A percentile compares a stretch with the other conserved stretches of the same genome.
phyloP scores from a whole-genome alignment of 1,139 yeast genomes.

The Pneumocystis sp. region DNA sequence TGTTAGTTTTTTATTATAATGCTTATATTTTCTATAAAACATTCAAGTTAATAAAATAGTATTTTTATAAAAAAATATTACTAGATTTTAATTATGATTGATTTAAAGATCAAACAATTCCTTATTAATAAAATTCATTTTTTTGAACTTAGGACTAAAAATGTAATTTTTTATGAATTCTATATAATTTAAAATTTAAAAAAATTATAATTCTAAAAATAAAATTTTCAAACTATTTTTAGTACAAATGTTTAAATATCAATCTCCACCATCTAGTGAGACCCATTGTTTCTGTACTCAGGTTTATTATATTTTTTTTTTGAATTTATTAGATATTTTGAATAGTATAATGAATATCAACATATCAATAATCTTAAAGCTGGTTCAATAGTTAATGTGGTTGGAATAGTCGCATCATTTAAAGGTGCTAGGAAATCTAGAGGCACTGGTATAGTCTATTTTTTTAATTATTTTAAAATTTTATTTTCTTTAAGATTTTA shows the following conservation, averaged over 20 bases:
- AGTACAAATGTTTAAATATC: background rate
- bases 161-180: too few relatives aligned
- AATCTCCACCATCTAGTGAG: background rate
- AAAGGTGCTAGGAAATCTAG: background rate
- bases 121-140: background rate
- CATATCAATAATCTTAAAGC: background rate
- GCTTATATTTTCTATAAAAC: too few relatives aligned
- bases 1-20: too few relatives aligned
- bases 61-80: too few relatives aligned
- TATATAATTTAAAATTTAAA: background rate
- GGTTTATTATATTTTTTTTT: background rate
- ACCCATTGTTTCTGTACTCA: background rate
- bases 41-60: too few relatives aligned
- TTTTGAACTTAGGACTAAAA: too few relatives aligned
- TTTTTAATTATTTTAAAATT: background rate
- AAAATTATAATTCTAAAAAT: background rate
- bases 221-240: background rate
- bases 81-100: too few relatives aligned
- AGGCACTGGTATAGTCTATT: background rate
- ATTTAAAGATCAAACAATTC: too few relatives aligned
- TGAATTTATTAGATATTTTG: background rate
- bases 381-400: background rate
- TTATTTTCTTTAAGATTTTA: background rate
- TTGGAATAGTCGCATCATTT: background rate
- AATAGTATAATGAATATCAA: background rate